Percentiles rank a stretch among this genome's conserved stretches.
phyloP scores from a whole-genome alignment of 805 yeast species.

The Barnettozyma vustinii region DNA sequence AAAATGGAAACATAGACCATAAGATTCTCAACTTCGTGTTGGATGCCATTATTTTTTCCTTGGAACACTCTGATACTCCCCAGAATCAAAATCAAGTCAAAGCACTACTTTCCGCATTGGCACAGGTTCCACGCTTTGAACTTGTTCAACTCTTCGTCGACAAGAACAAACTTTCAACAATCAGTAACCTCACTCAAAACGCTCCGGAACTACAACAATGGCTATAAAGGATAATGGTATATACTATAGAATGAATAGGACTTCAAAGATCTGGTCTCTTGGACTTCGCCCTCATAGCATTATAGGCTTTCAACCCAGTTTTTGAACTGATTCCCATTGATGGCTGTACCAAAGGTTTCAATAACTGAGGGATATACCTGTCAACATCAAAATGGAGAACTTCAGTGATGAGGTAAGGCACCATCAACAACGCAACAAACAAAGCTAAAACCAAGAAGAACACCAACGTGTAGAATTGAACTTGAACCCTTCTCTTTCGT shows the following conservation, averaged over 20 bases:
- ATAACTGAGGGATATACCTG: slow-evolving; percentile 34
- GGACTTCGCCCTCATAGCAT: slow-evolving; percentile 8
- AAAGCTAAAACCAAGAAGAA: slow-evolving; percentile 29
- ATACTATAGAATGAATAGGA: neutral
- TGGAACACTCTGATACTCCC: neutral
- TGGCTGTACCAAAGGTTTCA: slow-evolving; percentile 38
- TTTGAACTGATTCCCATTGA: slow-evolving; percentile 20
- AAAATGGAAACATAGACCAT: slow-evolving; percentile 42
- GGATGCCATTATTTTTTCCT: slow-evolving; percentile 30
- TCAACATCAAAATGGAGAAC: slow-evolving; percentile 35
- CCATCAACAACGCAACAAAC: slow-evolving; percentile 31
- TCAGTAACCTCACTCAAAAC: slow-evolving; percentile 1
- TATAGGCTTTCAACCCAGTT: slow-evolving; percentile 19
- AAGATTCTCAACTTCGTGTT: slow-evolving; percentile 43
- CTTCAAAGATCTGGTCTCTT: slow-evolving; percentile 1
- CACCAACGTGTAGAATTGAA: slow-evolving; percentile 30
- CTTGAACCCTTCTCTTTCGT: slow-evolving; percentile 32
- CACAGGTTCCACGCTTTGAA: slow-evolving; percentile 20
- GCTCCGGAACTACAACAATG: slow-evolving; percentile 1
- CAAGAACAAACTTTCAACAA: slow-evolving; percentile 6
- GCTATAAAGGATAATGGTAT: neutral
- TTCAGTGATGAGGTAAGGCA: slow-evolving; percentile 35
- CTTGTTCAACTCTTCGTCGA: slow-evolving; percentile 17
- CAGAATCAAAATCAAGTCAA: neutral
- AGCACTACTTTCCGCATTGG: slow-evolving; percentile 10